These are phyloP conservation scores for Ophiostoma perfectum DNA, from an alignment of 2,329 filamentous ascomycete genomes.

Conservation along the genomic window DNA sequence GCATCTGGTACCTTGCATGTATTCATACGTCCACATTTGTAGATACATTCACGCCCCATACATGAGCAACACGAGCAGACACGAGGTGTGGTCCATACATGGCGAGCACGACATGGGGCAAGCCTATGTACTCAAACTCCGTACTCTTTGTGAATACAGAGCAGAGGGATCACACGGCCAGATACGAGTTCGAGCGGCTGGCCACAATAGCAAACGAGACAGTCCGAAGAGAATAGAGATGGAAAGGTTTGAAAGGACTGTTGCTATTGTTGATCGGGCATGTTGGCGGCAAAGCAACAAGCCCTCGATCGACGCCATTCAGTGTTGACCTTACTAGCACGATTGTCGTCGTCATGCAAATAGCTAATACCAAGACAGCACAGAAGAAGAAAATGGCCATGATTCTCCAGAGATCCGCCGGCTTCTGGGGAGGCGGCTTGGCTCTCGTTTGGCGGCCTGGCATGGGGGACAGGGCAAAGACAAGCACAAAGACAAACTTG, in stretches of 20 bases:
- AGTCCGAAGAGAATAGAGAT: no score
- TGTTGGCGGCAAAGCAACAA: no score
- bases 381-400: background rate
- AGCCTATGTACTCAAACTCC: background rate
- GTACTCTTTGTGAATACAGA: no score
- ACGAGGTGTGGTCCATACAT: background rate
- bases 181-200: no score
- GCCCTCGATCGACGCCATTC: no score
- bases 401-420: slow-evolving; percentile 5
- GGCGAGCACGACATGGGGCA: background rate
- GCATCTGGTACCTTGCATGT: slow-evolving; percentile 1
- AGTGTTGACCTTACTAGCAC: no score
- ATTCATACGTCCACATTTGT: background rate
- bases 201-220: no score
- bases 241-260: no score
- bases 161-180: no score
- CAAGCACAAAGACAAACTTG: slow-evolving; percentile 6
- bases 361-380: background rate
- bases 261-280: no score
- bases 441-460: slow-evolving; percentile 3
- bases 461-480: background rate
- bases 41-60: background rate
- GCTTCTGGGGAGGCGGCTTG: slow-evolving; percentile 13
- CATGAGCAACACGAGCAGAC: background rate
- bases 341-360: background rate